Evolutionary conservation across 2,329 filamentous ascomycete species (phyloP), one percentile per base, ranked within the genome.

Genomic region (Nannizzia gypsea): DNA sequence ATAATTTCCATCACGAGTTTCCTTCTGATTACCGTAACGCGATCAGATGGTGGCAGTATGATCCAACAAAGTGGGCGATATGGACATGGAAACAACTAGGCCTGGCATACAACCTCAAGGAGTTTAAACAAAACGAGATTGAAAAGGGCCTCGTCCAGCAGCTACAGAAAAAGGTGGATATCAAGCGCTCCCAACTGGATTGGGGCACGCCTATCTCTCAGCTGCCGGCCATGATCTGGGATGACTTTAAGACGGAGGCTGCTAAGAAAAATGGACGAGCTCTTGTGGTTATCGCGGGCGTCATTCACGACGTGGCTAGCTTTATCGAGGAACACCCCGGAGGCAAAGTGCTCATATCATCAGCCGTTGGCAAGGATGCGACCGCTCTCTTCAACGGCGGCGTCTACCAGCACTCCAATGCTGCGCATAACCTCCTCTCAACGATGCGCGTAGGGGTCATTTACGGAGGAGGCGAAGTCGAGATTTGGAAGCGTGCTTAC

Each of bases 401-500:
- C 76, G 87, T 95, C 63, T 95, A 95, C 78, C 83, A 87, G 72
- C 89, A 95, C 80, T 90, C 86, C 72, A 95, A 95, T 76, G 89
- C 88, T 60, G 89, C 89, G 36, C 89, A 95, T 80, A 95, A 95
- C 77, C 76, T 93, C 62, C 81, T 95, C 64, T 90, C 87, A 6
- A 93, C 88, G 66, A 93, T 93, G 88, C 83, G 89, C 66, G 85
- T 93, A 13, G 89, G 88, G 74, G 89, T 95, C 56, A 86, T 95
- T 64, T 87, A 88, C 58, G 89, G 89, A 64, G 89, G 89, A 48
- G 90, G 88, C 72, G 89, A 93, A 73, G 89, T 95, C 28, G 89
- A 95, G 80, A 90, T 93, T 75, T 95, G 89, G 89, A 93, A 93
- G 83, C n/a, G n/a, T n/a, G n/a, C n/a, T n/a, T n/a, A n/a, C n/a